A percentile compares a stretch with the other conserved stretches of the same genome.
These are phyloP conservation scores for Amesomyces nigricolor DNA, from an alignment of 2,329 filamentous ascomycete species.

Conservation along the genomic window DNA sequence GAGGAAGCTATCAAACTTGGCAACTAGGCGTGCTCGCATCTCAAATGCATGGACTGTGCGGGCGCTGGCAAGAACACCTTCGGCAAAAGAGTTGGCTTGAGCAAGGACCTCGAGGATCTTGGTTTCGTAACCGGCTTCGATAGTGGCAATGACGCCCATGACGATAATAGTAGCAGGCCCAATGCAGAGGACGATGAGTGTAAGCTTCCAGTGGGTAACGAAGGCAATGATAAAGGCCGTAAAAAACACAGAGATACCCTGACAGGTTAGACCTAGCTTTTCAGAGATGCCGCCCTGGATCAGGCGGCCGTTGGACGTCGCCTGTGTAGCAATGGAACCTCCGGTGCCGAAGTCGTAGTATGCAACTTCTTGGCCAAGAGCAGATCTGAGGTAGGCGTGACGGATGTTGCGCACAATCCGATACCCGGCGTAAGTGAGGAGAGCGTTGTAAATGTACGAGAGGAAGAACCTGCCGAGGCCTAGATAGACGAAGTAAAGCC, in stretches of 20 bases:
- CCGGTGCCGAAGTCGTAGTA: slow-evolving; percentile 45
- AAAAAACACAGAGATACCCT: slow-evolving; percentile 32
- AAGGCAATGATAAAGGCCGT: slow-evolving; percentile 35
- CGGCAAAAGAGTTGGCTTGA: slow-evolving; percentile 40
- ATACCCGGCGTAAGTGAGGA: slow-evolving; percentile 28
- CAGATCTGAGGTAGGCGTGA: slow-evolving; percentile 22
- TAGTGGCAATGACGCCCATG: slow-evolving; percentile 34
- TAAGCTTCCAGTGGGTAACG: slow-evolving; percentile 36
- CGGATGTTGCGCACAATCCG: slow-evolving; percentile 27
- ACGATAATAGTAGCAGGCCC: slow-evolving; percentile 40
- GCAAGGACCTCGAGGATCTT: slow-evolving; percentile 40
- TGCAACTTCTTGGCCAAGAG: slow-evolving; percentile 48
- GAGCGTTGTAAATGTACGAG: slow-evolving; percentile 37
- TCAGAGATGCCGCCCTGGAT: slow-evolving; percentile 35
- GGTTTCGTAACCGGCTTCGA: slow-evolving; percentile 40
- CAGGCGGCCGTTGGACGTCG: slow-evolving; percentile 37
- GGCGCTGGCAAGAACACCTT: slow-evolving; percentile 45
- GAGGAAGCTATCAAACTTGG: slow-evolving; percentile 39
- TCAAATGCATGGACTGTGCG: slow-evolving; percentile 48
- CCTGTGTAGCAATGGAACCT: slow-evolving; percentile 36
- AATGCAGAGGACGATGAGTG: slow-evolving; percentile 40
- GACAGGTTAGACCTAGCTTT: slow-evolving; percentile 33
- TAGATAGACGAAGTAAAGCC: slow-evolving; percentile 49
- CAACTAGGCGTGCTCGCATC: slow-evolving; percentile 39
- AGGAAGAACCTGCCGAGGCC: slow-evolving; percentile 46